Base-by-base conservation (phyloP, 371 early-diverging fungal species). In the Mortierella sp. region DNA sequence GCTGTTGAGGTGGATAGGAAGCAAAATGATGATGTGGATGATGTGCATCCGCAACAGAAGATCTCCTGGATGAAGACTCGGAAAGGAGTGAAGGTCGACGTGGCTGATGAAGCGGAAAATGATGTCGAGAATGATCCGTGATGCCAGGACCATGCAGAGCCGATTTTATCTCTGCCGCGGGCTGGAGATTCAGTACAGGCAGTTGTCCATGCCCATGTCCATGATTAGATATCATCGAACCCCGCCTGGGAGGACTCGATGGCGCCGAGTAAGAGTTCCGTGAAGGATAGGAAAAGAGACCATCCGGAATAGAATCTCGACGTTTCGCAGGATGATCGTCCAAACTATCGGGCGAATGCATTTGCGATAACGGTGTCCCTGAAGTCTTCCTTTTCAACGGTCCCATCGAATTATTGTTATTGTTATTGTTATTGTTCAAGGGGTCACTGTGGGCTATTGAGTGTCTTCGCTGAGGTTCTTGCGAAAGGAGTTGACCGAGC, bases 201-300 rank as follows among this genome's bases (percentile, higher is more conserved):
- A 73, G 55, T 19, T 12, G 23, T 23, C 55, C 56, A 32, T 60
- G 78, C 19, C 58, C 47, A 30, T 34, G 37, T 7, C 37, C 4
- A 34, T 34, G 37, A 14, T 14, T 34, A 1, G 37, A 14, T 7
- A 60, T 60, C 54, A 56, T 67, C 19, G 80, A 61, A 0, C 55
- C 59, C 23, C 80, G 71, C 28, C 80, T 64, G 24, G 87, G 86
- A 46, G 88, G 88, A 50, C 86, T 86, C 14, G 88, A 84, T 17
- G 87, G 87, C 41, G 86, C 87, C 58, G 87, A 87, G 61, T 71
- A 85, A 19, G 82, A 73, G 15, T 80, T 81, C 43, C 83, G 78
- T 28, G 63, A 62, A 1, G 81, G 81, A 19, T 56, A 61, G 44
- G 50, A 61, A 27, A 62, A 64, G 26, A 53, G 37, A 32, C 53